Evolutionary conservation across 164 flowering plant genomes (phyloP).

Genomic region (Chimonanthus salicifolius): DNA sequence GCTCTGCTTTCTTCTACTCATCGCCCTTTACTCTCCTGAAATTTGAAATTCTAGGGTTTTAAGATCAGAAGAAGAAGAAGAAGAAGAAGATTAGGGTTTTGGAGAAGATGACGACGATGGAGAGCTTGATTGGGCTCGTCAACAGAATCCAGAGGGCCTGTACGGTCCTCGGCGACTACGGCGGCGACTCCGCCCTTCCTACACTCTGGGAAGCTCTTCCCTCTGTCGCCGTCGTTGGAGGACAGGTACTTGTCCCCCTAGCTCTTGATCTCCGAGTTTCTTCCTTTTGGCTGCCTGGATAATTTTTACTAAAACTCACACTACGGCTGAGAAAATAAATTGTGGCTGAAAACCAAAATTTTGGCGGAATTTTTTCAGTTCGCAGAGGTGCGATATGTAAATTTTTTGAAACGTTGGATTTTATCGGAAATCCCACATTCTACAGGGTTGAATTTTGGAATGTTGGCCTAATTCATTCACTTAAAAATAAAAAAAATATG

Average conservation of each 20-base stretch:
- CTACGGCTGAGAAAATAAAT: too few species aligned
- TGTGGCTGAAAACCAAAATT: too few species aligned
- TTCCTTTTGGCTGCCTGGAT: background rate
- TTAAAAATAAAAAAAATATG: too few species aligned
- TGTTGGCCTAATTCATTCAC: too few species aligned
- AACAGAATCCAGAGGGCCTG: slow-evolving; percentile 64
- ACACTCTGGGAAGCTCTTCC: slow-evolving; percentile 95
- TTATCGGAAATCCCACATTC: too few species aligned
- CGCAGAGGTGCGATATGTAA: too few species aligned
- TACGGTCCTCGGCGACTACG: slow-evolving; percentile 64
- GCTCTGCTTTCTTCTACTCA: too few species aligned
- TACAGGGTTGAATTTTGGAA: too few species aligned
- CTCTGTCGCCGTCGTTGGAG: slow-evolving; percentile 90
- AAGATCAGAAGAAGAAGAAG: background rate
- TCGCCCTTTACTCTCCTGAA: background rate
- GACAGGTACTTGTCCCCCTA: slow-evolving; percentile 46
- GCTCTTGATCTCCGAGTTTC: background rate
- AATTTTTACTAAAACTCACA: too few species aligned
- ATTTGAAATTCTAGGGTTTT: background rate
- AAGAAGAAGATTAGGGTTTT: background rate
- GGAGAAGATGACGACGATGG: slow-evolving; percentile 51
- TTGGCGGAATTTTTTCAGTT: too few species aligned
- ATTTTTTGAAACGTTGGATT: too few species aligned
- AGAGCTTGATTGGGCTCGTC: slow-evolving; percentile 57
- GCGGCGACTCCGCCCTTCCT: slow-evolving; percentile 48